A percentile compares a stretch with the other conserved stretches of the same genome.
These are phyloP conservation scores for Clathrospora elynae DNA, from an alignment of 2,329 filamentous ascomycete species.

Conservation along the genomic window DNA sequence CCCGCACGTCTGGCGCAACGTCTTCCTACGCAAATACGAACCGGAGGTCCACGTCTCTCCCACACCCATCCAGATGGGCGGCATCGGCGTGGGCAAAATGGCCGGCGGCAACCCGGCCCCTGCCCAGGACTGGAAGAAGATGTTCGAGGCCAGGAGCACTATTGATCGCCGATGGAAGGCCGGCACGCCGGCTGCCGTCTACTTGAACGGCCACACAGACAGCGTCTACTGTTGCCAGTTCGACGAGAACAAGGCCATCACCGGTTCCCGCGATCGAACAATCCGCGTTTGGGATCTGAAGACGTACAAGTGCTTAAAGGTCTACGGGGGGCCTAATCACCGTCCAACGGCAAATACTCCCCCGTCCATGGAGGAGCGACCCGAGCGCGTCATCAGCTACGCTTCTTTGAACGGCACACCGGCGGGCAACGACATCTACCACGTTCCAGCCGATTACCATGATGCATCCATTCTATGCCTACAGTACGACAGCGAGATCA, in stretches of 20 bases:
- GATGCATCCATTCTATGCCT: constrained; percentile 92
- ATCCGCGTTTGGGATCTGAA: constrained; percentile 96
- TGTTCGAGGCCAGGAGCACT: constrained; percentile 77
- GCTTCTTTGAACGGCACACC: constrained; percentile 55
- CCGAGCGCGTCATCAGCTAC: constrained; percentile 52
- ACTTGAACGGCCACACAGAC: constrained; percentile 90
- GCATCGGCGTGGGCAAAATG: constrained; percentile 59
- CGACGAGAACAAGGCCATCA: constrained; percentile 97
- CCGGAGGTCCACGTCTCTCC: constrained; percentile 53
- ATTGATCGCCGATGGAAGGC: constrained; percentile 80
- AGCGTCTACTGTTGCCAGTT: constrained; percentile 98
- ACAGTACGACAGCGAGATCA: constrained; percentile 89
- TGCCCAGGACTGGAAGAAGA: constrained; percentile 78
- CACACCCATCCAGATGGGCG: constrained; percentile 56
- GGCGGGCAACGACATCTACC: constrained; percentile 54
- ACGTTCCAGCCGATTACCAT: constrained; percentile 66
- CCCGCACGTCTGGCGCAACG: constrained; percentile 64
- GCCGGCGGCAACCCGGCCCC: constrained; percentile 54
- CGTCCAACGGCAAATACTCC: constrained; percentile 59
- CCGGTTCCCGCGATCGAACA: constrained; percentile 91
- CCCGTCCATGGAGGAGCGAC: constrained; percentile 49
- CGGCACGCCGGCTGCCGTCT: constrained; percentile 78
- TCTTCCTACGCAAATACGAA: constrained; percentile 63
- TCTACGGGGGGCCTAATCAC: constrained; percentile 78
- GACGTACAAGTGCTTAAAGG: constrained; percentile 79